A percentile compares a stretch with the other conserved stretches of the same genome.
Evolutionary conservation across 2,329 filamentous ascomycete genomes (phyloP).

Genomic region (Trichophyton rubrum): DNA sequence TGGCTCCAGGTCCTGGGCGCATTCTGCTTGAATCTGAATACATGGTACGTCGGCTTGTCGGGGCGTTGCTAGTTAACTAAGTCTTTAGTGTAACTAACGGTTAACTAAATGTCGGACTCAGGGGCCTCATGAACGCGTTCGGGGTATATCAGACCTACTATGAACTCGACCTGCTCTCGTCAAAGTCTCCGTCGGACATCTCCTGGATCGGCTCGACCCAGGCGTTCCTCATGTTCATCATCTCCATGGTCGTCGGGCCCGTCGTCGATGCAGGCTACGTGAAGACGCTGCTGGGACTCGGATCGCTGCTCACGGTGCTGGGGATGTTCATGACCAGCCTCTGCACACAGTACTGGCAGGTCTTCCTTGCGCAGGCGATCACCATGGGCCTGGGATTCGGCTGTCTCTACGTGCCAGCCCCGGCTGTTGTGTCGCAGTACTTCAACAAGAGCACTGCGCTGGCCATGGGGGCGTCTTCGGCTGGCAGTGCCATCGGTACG

Average conservation of each 20-base stretch:
- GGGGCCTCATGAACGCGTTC: constrained; percentile 42
- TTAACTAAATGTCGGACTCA: constrained; percentile 11
- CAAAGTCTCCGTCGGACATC: constrained; percentile 33
- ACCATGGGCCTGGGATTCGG: constrained; percentile 45
- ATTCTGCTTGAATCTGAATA: neutral
- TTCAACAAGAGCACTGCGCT: constrained; percentile 45
- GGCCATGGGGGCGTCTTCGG: constrained; percentile 48
- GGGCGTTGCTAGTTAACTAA: no score
- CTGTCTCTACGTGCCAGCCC: constrained; percentile 50
- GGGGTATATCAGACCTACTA: constrained; percentile 44
- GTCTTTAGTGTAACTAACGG: no score
- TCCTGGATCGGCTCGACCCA: constrained; percentile 44
- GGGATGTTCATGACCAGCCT: constrained; percentile 43
- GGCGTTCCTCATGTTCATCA: constrained; percentile 40
- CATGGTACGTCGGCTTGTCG: neutral
- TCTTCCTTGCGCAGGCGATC: constrained; percentile 41
- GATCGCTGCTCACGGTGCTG: constrained; percentile 37
- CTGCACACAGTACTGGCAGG: constrained; percentile 39
- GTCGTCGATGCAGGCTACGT: constrained; percentile 42
- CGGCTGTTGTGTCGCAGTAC: constrained; percentile 55
- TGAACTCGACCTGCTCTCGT: constrained; percentile 29
- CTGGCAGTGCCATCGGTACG: constrained; percentile 41
- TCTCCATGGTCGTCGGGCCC: constrained; percentile 40
- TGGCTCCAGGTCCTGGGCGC: neutral
- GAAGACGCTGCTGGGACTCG: constrained; percentile 32